These are phyloP conservation scores for Solanum hybrid DNA, from an alignment of 305 asterid genomes.

Conservation along the genomic window DNA sequence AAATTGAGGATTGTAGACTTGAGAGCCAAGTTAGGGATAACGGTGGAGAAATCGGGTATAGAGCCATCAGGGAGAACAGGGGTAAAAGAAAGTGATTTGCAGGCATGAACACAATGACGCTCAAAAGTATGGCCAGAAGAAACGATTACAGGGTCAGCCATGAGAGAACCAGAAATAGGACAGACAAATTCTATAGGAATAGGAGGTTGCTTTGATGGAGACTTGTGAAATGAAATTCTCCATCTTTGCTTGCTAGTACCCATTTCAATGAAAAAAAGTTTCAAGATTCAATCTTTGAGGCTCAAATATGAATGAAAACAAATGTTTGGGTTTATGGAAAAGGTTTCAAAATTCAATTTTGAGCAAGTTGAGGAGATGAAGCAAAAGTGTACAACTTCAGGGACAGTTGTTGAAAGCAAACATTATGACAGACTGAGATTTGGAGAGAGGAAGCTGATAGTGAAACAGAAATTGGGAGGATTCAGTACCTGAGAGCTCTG, in stretches of 20 bases:
- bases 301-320: not conserved
- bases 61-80: constrained; percentile 51
- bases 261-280: constrained; percentile 22
- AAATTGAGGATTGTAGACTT: constrained; percentile 61
- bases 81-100: constrained; percentile 46
- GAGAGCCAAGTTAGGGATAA: constrained; percentile 81
- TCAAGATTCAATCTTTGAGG: not conserved
- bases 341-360: not conserved
- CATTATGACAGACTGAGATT: not conserved
- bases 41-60: constrained; percentile 48
- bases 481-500: not conserved
- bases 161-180: constrained; percentile 55
- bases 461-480: not conserved
- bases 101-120: constrained; percentile 63
- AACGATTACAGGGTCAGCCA: constrained; percentile 90
- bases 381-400: not conserved
- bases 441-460: not conserved
- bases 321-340: not conserved
- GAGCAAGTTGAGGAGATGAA: not conserved
- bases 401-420: not conserved
- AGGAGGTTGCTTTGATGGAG: constrained; percentile 28
- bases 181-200: constrained; percentile 63
- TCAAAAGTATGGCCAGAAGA: constrained; percentile 90
- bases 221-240: constrained; percentile 56
- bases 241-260: constrained; percentile 67